Base-by-base conservation (phyloP, 2,329 filamentous ascomycete genomes). In the Beauveria pseudobassiana region DNA sequence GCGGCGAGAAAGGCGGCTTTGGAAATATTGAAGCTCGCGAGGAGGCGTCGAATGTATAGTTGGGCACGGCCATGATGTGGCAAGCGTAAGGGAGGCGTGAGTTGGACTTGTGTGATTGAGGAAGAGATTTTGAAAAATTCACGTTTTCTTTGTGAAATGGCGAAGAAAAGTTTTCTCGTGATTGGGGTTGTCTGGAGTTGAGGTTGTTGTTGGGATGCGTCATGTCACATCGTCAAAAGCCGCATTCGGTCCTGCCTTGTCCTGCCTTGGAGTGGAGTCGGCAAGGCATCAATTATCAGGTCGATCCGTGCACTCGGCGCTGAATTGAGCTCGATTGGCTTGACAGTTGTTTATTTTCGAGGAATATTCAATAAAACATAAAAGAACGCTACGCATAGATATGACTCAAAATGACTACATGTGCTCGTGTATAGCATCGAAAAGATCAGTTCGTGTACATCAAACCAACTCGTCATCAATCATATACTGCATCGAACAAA, bases 181-280 rank as follows among this genome's bases (percentile, higher is more conserved):
- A 59, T 50, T 43, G 18, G 1, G 18, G 34, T 38, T 59, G 56
- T 48, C 38, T 59, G 59, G 63, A 40, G 62, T 52, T 24, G 64
- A 64, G 30, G 64, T 72, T 22, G 20, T 71, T 7, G 68, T 68
- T 20, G n/a, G 8, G 6, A 50, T 40, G 55, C 9, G 46, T 34
- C 55, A 38, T 26, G 8, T 40, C 30, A 42, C 30, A 24, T 54
- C 34, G 18, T 22, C 30, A 38, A 16, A 28, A 18, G 50, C 50
- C 48, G 48, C 7, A n/a, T 6, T 50, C n/a, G 28, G 38, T 12
- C 43, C 16, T 50, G 16, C 40, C 26, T 50, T 30, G 26, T 20
- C 26, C 26, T 28, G 42, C 24, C 12, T 3, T 43, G 53, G 53
- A 46, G 53, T 56, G 53, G 53, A 56, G 53, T 56, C 53, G n/a